phyloP scores from a whole-genome alignment of 2,329 filamentous ascomycete species.

The Cladophialophora bantiana region DNA sequence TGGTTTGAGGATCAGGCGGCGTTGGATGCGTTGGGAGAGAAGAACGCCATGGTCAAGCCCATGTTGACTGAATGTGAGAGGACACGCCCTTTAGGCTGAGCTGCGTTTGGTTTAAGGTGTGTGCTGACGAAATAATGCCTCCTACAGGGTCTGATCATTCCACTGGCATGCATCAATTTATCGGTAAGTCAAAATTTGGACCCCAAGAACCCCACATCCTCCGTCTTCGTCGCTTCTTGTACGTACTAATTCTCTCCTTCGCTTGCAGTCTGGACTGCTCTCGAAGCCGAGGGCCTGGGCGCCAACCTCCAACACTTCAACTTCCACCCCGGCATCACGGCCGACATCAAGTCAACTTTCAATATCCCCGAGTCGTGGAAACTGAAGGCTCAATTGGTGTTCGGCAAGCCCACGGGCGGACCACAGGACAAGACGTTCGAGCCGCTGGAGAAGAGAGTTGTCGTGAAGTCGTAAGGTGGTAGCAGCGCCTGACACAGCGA shows the following conservation, averaged over 20 bases:
- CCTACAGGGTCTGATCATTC: conserved; percentile 71
- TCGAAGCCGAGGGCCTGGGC: conserved; percentile 83
- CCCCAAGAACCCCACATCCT: not conserved
- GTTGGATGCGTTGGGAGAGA: conserved; percentile 65
- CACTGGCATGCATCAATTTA: conserved; percentile 73
- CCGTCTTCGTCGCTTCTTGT: not conserved
- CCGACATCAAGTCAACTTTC: conserved; percentile 73
- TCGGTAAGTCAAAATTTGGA: conserved; percentile 43
- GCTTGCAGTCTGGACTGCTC: conserved; percentile 72
- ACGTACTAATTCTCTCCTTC: not conserved
- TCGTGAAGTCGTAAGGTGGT: conserved; percentile 27
- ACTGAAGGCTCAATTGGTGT: conserved; percentile 83
- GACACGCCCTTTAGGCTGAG: not conserved
- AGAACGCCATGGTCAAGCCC: conserved; percentile 71
- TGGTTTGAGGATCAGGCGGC: conserved; percentile 82
- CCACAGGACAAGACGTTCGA: conserved; percentile 34
- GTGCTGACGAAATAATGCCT: conserved; percentile 10
- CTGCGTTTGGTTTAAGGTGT: not conserved
- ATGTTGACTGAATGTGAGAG: conserved; percentile 69
- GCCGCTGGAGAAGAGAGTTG: conserved; percentile 34
- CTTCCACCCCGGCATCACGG: conserved; percentile 72
- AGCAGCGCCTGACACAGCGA: not conserved
- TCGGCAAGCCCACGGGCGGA: conserved; percentile 59
- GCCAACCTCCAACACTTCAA: conserved; percentile 95
- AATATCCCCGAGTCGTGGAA: conserved; percentile 74